A percentile compares a stretch with the other conserved stretches of the same genome.
Conservation (phyloP, 441 rosid genomes). For the Theobroma grandiflorum region DNA sequence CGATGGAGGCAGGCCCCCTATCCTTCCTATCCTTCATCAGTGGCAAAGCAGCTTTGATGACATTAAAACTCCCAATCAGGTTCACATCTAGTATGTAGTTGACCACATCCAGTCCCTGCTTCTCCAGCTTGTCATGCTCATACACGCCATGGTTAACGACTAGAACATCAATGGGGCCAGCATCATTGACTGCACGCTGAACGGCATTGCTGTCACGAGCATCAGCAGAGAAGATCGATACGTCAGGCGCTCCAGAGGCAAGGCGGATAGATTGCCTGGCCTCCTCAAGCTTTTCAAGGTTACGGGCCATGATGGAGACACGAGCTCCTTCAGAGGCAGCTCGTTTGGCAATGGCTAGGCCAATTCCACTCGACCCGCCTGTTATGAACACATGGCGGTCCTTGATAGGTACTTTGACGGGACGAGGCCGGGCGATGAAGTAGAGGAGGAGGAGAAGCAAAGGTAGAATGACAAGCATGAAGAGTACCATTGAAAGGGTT, state of each 20-base stretch:
- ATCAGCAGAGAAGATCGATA: conserved; percentile 66
- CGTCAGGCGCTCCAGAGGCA: conserved; percentile 64
- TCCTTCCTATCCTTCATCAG: conserved; percentile 63
- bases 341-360: conserved; percentile 69
- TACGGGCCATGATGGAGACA: conserved; percentile 78
- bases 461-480: conserved; percentile 44
- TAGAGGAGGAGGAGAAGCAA: conserved; percentile 51
- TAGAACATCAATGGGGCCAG: conserved; percentile 77
- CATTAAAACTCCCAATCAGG: conserved; percentile 75
- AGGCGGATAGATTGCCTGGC: conserved; percentile 61
- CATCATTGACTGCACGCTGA: conserved; percentile 50
- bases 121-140: conserved; percentile 61
- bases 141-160: conserved; percentile 84
- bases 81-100: conserved; percentile 79
- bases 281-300: conserved; percentile 61
- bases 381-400: conserved; percentile 88
- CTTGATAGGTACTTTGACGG: conserved; percentile 66
- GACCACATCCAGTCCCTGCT: conserved; percentile 66
- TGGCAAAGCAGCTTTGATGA: conserved; percentile 81
- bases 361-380: conserved; percentile 92
- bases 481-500: conserved; percentile 21
- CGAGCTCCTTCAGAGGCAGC: conserved; percentile 73
- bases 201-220: conserved; percentile 78
- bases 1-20: conserved; percentile 62
- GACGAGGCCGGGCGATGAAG: conserved; percentile 65